These are phyloP conservation scores for Annulohypoxylon maeteangense DNA, from an alignment of 495 filamentous ascomycete genomes.

Conservation along the genomic window DNA sequence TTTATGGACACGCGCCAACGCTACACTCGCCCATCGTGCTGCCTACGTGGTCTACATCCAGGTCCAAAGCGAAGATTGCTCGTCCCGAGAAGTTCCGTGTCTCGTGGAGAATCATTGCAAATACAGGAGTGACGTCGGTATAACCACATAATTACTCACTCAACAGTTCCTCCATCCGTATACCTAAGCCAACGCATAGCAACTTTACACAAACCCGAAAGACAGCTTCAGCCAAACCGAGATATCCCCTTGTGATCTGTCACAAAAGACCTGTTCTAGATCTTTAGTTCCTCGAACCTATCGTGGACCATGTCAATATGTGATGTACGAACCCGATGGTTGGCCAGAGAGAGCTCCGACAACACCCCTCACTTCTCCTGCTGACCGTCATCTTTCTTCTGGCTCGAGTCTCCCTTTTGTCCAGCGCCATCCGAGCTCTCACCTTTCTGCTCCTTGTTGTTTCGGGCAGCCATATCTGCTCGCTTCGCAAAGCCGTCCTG, in stretches of 20 bases:
- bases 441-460: conserved; percentile 47
- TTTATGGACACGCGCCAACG: neutral
- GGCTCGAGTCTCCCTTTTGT: conserved; percentile 18
- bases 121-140: conserved; percentile 28
- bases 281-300: conserved; percentile 14
- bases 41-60: conserved; percentile 2
- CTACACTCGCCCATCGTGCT: neutral
- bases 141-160: conserved; percentile 24
- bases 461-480: conserved; percentile 55
- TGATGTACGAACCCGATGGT: neutral
- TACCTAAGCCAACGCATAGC: neutral
- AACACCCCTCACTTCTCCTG: conserved; percentile 23
- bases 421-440: conserved; percentile 19
- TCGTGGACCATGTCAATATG: neutral
- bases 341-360: neutral
- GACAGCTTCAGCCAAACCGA: conserved; percentile 21
- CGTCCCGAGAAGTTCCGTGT: conserved; percentile 21
- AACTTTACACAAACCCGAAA: neutral
- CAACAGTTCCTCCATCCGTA: neutral
- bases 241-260: conserved; percentile 28
- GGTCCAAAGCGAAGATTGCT: neutral
- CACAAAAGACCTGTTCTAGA: conserved; percentile 24
- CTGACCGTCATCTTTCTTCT: conserved; percentile 27
- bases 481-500: conserved; percentile 58
- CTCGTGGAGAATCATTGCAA: conserved; percentile 5